phyloP scores from a whole-genome alignment of 2,329 filamentous ascomycete species.

The Alternaria solani region DNA sequence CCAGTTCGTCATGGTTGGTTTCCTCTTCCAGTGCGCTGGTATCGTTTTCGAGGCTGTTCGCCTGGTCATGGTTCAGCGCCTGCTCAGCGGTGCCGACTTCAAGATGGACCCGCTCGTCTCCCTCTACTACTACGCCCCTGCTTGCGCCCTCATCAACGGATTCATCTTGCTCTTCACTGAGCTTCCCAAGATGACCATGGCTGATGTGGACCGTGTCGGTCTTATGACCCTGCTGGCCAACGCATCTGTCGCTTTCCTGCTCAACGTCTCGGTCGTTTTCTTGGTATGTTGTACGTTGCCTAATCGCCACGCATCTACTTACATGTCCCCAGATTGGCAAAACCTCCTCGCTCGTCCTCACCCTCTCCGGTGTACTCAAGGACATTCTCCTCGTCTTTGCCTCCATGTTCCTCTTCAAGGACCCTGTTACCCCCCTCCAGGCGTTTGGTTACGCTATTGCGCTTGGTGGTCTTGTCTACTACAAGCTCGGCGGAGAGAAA shows the following conservation, averaged over 20 bases:
- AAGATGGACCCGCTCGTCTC: constrained; percentile 93
- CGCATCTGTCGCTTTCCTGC: constrained; percentile 78
- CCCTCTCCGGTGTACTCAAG: constrained; percentile 86
- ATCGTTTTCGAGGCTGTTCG: constrained; percentile 84
- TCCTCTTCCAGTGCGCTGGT: constrained; percentile 80
- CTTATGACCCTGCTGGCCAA: constrained; percentile 76
- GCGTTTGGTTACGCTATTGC: constrained; percentile 86
- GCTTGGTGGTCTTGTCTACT: constrained; percentile 80
- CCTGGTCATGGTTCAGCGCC: constrained; percentile 82
- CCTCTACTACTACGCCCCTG: constrained; percentile 87
- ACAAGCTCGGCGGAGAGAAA: constrained; percentile 85
- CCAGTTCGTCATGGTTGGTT: constrained; percentile 82
- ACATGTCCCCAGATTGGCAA: constrained; percentile 73
- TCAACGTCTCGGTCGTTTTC: constrained; percentile 88
- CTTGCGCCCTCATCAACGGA: constrained; percentile 84
- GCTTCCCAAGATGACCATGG: constrained; percentile 72
- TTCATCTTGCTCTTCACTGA: constrained; percentile 77
- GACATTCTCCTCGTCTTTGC: constrained; percentile 83
- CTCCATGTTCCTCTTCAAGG: constrained; percentile 83
- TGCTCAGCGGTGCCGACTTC: constrained; percentile 83
- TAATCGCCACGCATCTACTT: constrained; percentile 17
- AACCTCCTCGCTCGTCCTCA: constrained; percentile 85
- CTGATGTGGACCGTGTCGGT: constrained; percentile 76
- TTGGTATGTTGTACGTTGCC: constrained; percentile 65
- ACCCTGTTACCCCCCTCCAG: constrained; percentile 76